These are phyloP conservation scores for Aspergillus sp. DNA, from an alignment of 2,329 filamentous ascomycete species.

Conservation along the genomic window DNA sequence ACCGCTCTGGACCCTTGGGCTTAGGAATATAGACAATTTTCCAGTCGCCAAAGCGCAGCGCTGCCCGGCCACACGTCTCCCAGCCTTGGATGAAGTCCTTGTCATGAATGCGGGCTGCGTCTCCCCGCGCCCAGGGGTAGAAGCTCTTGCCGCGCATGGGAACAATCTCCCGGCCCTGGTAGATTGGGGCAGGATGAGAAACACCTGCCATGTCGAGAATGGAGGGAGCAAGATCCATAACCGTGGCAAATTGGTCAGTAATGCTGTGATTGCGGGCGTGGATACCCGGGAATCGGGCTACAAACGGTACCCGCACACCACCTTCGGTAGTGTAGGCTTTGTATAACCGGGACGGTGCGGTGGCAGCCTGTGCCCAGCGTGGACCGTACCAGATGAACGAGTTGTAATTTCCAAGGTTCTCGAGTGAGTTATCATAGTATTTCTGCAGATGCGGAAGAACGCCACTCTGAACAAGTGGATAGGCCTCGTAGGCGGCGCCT, in stretches of 20 bases:
- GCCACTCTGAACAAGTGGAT: slow-evolving; percentile 49
- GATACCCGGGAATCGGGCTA: slow-evolving; percentile 38
- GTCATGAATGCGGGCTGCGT: slow-evolving; percentile 39
- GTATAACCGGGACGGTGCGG: slow-evolving; percentile 45
- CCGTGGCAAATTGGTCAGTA: slow-evolving; percentile 47
- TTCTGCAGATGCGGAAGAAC: slow-evolving; percentile 50
- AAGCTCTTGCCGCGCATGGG: slow-evolving; percentile 47
- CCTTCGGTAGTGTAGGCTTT: slow-evolving; percentile 46
- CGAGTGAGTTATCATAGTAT: slow-evolving; percentile 53
- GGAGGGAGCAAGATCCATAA: slow-evolving; percentile 48
- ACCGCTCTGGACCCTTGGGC: slow-evolving; percentile 49
- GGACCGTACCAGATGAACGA: slow-evolving; percentile 57
- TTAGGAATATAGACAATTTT: slow-evolving; percentile 54
- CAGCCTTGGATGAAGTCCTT: slow-evolving; percentile 50
- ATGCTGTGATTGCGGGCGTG: slow-evolving; percentile 30
- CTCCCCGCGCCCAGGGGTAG: slow-evolving; percentile 34
- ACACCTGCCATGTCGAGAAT: slow-evolving; percentile 37
- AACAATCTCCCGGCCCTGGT: slow-evolving; percentile 46
- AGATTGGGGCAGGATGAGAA: slow-evolving; percentile 49
- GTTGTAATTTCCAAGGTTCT: slow-evolving; percentile 52
- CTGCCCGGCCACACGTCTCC: slow-evolving; percentile 50
- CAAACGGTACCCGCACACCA: slow-evolving; percentile 49
- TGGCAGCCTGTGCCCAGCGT: slow-evolving; percentile 50
- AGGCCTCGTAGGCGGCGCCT: slow-evolving; percentile 52
- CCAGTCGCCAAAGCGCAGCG: slow-evolving; percentile 51